Base-by-base conservation (phyloP, 2,329 filamentous ascomycete genomes). In the Calonectria pseudoreteaudii region DNA sequence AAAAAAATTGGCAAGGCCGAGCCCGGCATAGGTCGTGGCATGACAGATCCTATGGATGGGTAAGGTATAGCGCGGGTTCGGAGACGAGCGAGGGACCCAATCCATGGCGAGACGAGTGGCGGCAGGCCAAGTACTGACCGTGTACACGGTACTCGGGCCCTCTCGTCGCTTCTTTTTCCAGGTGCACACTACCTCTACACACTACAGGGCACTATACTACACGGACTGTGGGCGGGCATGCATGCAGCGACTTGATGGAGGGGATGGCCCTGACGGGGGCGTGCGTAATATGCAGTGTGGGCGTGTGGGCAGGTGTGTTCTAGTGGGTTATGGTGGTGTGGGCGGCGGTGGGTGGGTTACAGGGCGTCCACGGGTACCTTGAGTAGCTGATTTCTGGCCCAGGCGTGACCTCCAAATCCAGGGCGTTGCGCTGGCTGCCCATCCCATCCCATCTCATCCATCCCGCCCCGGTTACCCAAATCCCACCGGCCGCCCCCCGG, bases 11-110 rank as follows among this genome's bases (percentile, higher is more conserved):
- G 74, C 73, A 68, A 74, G 71, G 73, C 76, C 77, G 75, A 78
- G 76, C 76, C 75, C 76, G 77, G 75, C 67, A 74, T 58, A 64
- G 60, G 70, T 71, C 66, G 70, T 70, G 76, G 68, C 75, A 76
- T 78, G 76, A 76, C 75, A 74, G 69, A 74, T 50, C 68, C 60
- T 50, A 52, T 68, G 72, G 69, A 77, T 77, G 76, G 76, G 76
- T 73, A 78, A 74, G 74, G 76, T 78, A 71, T 76, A 68, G 76
- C 69, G 72, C 68, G 56, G 68, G 64, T 65, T 68, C 70, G 62
- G 67, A 50, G 68, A 50, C 70, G 52, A 44, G 53, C 31, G 38
- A 62, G 64, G 28, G 44, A 71, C 70, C 44, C 52, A 1, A 14
- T 20, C 13, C 4, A 26, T 26, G 9, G 64, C n/a, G 13, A n/a